Evolutionary conservation across 108 stramenopile genomes (phyloP), one percentile per base, ranked within the genome.

Genomic region (Pseudonitzschia multistriata): DNA sequence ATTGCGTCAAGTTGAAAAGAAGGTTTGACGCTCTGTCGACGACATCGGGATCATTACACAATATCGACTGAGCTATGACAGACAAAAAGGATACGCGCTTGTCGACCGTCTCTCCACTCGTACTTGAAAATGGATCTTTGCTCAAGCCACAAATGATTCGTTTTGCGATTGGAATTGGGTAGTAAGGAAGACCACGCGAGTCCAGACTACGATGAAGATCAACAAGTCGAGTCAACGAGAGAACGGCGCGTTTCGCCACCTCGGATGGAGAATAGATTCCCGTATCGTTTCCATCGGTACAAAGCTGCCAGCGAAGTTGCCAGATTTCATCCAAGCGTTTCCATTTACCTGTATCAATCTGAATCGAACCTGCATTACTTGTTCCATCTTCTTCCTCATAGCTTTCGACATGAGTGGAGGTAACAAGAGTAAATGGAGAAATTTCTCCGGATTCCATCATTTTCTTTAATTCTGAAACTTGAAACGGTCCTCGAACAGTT

Each of bases 331-430:
- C 77, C 10, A 91, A 56, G 50, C 78, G 62, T 48, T 73, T 73
- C 90, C 90, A 91, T 66, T 86, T 85, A 27, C 89, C 89, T 1
- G 89, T 91, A 71, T 91, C 89, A 57, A 91, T 87, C 34, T 81
- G 77, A 21, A 64, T 56, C 69, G 86, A 85, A 17, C 75, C 70
- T 14, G 76, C 68, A 14, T 68, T 66, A 19, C 49, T 54, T 3
- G 14, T 21, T 19, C 11, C 68, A 22, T 78, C 84, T 14, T 68
- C 67, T 27, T 66, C 66, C 10, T 76, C 79, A 70, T 84, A 88
- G 49, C 70, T 78, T 48, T 85, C 80, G 13, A 79, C 83, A 48
- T 80, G 81, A 36, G 77, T 50, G 15, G 83, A 64, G 14, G 83
- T 79, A 19, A 83, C 85, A 50, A 85, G 66, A 59, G 74, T 59